A percentile compares a stretch with the other conserved stretches of the same genome.
phyloP scores from a whole-genome alignment of 176 grass and related monocot species.

The Aegilops longissima region DNA sequence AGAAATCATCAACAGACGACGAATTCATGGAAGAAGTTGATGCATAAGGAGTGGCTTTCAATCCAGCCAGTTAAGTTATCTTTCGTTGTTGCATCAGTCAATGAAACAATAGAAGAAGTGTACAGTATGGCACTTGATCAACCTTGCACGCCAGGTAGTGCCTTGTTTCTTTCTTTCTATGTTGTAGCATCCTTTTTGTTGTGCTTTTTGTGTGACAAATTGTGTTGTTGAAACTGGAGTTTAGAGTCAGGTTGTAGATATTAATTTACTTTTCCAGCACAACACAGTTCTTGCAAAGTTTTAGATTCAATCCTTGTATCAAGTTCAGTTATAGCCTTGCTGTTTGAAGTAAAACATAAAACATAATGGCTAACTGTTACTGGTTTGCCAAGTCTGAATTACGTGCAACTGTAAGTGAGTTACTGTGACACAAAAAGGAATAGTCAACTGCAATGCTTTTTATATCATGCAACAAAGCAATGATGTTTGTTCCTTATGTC shows the following conservation, averaged over 20 bases:
- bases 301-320: background rate
- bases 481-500: no score
- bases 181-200: background rate
- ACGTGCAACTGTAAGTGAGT: background rate
- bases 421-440: background rate
- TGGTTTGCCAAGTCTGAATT: background rate
- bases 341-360: background rate
- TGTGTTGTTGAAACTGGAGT: background rate
- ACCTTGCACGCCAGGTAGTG: background rate
- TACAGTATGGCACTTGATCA: background rate
- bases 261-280: background rate
- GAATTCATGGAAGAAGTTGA: background rate
- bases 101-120: background rate
- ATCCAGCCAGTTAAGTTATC: background rate
- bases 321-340: background rate
- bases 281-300: background rate
- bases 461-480: background rate
- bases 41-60: background rate
- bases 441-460: background rate
- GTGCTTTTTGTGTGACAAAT: background rate
- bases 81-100: background rate
- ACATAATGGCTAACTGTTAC: background rate
- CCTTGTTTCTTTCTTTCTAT: constrained; percentile 3
- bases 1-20: background rate
- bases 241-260: background rate